phyloP scores from a whole-genome alignment of 306 rosid species.

The Prunus mume region DNA sequence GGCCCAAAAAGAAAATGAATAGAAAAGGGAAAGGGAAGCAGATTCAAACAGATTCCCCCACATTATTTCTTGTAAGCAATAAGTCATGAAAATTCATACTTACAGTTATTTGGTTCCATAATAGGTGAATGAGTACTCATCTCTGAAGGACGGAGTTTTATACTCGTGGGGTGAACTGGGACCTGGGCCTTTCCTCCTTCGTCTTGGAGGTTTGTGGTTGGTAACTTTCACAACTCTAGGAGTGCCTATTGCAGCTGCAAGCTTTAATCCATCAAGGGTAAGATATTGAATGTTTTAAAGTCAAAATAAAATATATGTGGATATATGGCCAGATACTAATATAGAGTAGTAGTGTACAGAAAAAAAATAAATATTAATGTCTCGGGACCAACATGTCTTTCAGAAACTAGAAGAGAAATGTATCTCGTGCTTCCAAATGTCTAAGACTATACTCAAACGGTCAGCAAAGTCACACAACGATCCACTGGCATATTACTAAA shows the following conservation, averaged over 20 bases:
- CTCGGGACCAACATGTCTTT: neutral
- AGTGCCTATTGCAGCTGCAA: constrained; percentile 85
- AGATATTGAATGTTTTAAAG: constrained; percentile 10
- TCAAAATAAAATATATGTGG: neutral
- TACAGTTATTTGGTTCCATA: constrained; percentile 13
- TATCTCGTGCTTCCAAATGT: neutral
- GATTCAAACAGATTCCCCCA: constrained; percentile 7
- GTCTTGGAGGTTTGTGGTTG: constrained; percentile 96
- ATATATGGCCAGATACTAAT: neutral
- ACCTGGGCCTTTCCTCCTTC: constrained; percentile 74
- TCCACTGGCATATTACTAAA: neutral
- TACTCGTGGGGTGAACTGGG: constrained; percentile 97
- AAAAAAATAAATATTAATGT: neutral
- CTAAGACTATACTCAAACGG: neutral
- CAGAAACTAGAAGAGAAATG: neutral
- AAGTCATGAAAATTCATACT: constrained; percentile 1
- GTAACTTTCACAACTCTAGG: constrained; percentile 72
- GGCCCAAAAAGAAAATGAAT: neutral
- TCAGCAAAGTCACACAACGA: neutral
- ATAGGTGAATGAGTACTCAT: constrained; percentile 95
- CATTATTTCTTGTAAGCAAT: constrained; percentile 10
- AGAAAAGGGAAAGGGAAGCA: neutral
- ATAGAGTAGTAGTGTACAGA: neutral
- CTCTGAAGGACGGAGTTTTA: constrained; percentile 64
- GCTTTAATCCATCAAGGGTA: constrained; percentile 94